A percentile compares a stretch with the other conserved stretches of the same genome.
These are phyloP conservation scores for Arctostaphylos glauca DNA, from an alignment of 148 eudicot genomes.

Conservation along the genomic window DNA sequence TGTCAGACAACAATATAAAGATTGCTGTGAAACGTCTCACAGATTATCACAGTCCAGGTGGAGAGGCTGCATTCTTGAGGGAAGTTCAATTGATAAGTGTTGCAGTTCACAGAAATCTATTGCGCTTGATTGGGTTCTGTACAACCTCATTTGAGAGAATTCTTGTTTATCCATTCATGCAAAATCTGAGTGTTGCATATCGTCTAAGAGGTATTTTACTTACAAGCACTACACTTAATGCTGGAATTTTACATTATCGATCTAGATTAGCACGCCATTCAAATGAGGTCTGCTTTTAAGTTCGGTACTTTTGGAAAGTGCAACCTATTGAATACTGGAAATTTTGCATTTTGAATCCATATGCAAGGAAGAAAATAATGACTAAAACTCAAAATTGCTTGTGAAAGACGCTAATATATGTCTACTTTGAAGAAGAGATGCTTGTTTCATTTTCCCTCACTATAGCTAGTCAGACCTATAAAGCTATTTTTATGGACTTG, in stretches of 20 bases:
- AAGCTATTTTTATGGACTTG: neutral
- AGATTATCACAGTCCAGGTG: constrained; percentile 78
- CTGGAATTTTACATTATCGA: neutral
- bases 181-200: constrained; percentile 86
- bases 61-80: constrained; percentile 86
- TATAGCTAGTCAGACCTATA: neutral
- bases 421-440: neutral
- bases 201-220: constrained; percentile 67
- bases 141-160: constrained; percentile 76
- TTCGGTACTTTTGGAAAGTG: neutral
- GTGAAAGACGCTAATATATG: neutral
- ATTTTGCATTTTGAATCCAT: neutral
- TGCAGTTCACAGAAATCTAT: constrained; percentile 88
- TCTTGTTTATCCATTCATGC: constrained; percentile 95
- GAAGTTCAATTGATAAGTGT: constrained; percentile 85
- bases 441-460: neutral
- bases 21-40: constrained; percentile 89
- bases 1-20: constrained; percentile 56
- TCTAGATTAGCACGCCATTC: neutral
- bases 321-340: neutral
- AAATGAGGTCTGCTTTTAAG: neutral
- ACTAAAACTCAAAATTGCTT: neutral
- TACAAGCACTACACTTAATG: neutral
- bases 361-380: neutral
- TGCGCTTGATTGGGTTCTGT: constrained; percentile 86